Base-by-base conservation (phyloP, 1,139 yeast genomes). In the Lodderomyces oxycetoniae region DNA sequence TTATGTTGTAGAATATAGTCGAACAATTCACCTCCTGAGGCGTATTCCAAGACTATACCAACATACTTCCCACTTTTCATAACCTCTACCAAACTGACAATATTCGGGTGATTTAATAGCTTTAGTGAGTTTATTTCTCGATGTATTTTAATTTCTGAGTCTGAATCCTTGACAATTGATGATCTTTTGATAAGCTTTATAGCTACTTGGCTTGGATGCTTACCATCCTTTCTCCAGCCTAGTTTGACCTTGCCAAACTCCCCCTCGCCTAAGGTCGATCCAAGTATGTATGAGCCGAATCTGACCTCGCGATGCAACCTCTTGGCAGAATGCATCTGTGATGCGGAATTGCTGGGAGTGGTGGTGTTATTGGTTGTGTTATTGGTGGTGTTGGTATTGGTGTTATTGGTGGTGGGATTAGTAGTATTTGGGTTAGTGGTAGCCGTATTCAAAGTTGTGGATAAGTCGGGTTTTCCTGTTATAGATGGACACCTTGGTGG, bases 231-330 rank as follows among this genome's bases (percentile, higher is more conserved):
- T 37, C 95, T 69, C 96, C 96, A 89, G 13, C 96, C 97, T n/a
- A 91, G 68, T 57, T 89, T 91, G 41, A 91, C 98, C 59, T 89
- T 89, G 39, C 97, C 98, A 57, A 91, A 91, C 55, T 91, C 97
- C 29, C 98, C 98, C 61, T 89, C 96, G 26, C 98, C 98, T n/a
- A 91, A 64, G 1, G 97, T 89, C 14, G 95, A 81, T 3, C 97
- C 97, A 5, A 91, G 70, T 23, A 85, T 75, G 52, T 89, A 91
- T 24, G 85, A 79, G 23, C 97, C 97, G 53, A 91, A 88, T 29
- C 89, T 68, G 40, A 76, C 79, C 48, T 76, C 80, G 34, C 79
- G 57, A 39, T 74, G 79, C 4, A 61, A 50, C 26, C 63, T 44
- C 41, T 46, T 46, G 13, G 42, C 41, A 15, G 7, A 12, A 13